These are phyloP conservation scores for Dothiorella sarmentorum DNA, from an alignment of 2,329 filamentous ascomycete genomes.

Conservation along the genomic window DNA sequence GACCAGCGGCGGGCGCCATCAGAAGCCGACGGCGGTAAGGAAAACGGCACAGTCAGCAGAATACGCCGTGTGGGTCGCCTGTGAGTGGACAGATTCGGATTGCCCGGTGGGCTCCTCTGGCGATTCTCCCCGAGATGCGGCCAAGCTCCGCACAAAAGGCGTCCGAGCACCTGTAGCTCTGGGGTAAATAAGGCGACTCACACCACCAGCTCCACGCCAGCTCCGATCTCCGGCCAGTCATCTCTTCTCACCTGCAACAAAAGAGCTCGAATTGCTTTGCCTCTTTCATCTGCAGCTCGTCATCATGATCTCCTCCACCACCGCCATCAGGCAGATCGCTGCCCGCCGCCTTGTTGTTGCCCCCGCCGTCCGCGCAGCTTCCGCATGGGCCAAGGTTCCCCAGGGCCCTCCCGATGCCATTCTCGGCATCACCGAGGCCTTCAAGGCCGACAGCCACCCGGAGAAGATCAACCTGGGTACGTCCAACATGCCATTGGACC, in stretches of 20 bases:
- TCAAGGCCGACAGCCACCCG: conserved; percentile 90
- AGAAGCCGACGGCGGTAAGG: not conserved
- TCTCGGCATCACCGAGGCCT: conserved; percentile 89
- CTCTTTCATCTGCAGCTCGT: conserved; percentile 20
- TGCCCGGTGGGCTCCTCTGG: too few species aligned
- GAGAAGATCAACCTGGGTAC: conserved; percentile 97
- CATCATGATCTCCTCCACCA: conserved; percentile 39
- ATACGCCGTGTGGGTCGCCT: too few species aligned
- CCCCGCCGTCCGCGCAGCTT: conserved; percentile 60
- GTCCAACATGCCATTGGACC: conserved; percentile 26
- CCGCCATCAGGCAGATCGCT: conserved; percentile 37
- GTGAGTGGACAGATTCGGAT: too few species aligned
- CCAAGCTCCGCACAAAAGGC: conserved; percentile 14
- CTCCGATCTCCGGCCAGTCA: conserved; percentile 16
- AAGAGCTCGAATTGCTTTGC: not conserved
- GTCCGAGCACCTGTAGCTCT: conserved; percentile 22
- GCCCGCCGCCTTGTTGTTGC: conserved; percentile 35
- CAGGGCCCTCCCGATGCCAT: conserved; percentile 71
- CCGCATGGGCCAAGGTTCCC: conserved; percentile 85
- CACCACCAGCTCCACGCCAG: conserved; percentile 18
- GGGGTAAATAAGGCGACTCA: conserved; percentile 30
- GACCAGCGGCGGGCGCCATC: not conserved
- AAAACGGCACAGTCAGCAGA: not conserved
- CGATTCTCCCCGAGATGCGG: too few species aligned
- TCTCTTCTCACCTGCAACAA: too few species aligned